Percentiles rank a stretch among this genome's conserved stretches.
Conservation (phyloP, 345 rosid species). For the Schrenkiella parvula region DNA sequence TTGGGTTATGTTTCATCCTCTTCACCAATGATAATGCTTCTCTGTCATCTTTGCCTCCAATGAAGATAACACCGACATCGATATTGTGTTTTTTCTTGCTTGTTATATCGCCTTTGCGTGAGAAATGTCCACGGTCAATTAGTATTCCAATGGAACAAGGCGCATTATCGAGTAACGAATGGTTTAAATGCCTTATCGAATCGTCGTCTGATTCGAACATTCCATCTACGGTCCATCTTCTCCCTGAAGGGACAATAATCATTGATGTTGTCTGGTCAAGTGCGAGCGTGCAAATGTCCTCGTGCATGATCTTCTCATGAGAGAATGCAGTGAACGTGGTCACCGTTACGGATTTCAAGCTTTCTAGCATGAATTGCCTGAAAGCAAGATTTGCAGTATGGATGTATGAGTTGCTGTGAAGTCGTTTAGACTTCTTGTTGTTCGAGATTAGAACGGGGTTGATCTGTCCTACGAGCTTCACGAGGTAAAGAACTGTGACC, state of each 20-base stretch:
- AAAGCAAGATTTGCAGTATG: slow-evolving; percentile 14
- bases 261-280: not conserved
- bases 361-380: slow-evolving; percentile 7
- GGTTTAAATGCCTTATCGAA: slow-evolving; percentile 1
- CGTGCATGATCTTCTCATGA: slow-evolving; percentile 19
- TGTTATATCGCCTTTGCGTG: not conserved
- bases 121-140: slow-evolving; percentile 22
- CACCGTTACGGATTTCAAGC: not conserved
- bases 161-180: not conserved
- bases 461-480: slow-evolving; percentile 42
- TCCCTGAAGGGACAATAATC: slow-evolving; percentile 17
- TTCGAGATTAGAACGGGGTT: slow-evolving; percentile 40
- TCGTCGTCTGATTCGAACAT: slow-evolving; percentile 16
- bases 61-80: slow-evolving; percentile 10
- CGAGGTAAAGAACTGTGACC: slow-evolving; percentile 45
- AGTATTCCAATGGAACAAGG: slow-evolving; percentile 32
- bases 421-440: slow-evolving; percentile 1
- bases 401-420: not conserved
- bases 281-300: slow-evolving; percentile 21
- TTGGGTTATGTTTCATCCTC: slow-evolving; percentile 10
- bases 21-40: slow-evolving; percentile 17
- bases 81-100: not conserved
- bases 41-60: slow-evolving; percentile 25
- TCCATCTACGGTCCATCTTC: slow-evolving; percentile 30
- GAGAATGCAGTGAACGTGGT: slow-evolving; percentile 5